Evolutionary conservation across 1,139 yeast species (phyloP), one percentile per base, ranked within the genome.

Genomic region (Saccharomyces hybrid): DNA sequence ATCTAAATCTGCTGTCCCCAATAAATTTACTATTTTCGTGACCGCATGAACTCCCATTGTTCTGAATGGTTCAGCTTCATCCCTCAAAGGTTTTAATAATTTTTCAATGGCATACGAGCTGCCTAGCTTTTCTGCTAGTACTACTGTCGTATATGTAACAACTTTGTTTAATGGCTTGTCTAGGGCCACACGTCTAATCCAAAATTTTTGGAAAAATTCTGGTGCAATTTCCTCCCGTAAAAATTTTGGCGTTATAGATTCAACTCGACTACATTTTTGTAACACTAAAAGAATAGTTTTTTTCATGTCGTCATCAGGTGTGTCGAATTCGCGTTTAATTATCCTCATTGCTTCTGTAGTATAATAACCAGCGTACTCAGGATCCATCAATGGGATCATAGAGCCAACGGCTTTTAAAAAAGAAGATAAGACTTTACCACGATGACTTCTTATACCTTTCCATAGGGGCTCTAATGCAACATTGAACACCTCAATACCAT

Each of bases 241-340:
- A 55, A 76, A 76, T 14, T 62, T 66, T 7, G 78, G 74, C 4
- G 81, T 78, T 19, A 83, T 75, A 11, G 80, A 79, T 14, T 80
- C 82, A 1, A 83, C 73, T 2, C 74, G 69, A 28, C 82, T 71
- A 62, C 86, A 80, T 59, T 82, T 84, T 57, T 80, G 84, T 14
- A 84, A 71, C 7, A 82, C 84, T 38, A 74, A 74, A 53, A 93
- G 71, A 3, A 91, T 86, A 0, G 93, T 80, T 59, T 80, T 80
- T 63, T 82, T 83, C 95, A 93, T 87, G 55, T 91, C 97, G 59
- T 88, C 96, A 65, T 90, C 97, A 0, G 95, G 91, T 0, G 96
- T 81, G 44, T 76, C 71, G 64, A 89, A 88, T 67, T 91, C 96
- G 54, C 95, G 75, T 2, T 83, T 68, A 11, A 90, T 74, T 19